Evolutionary conservation across 129 eudicot genomes (phyloP), one percentile per base, ranked within the genome.

Genomic region (Saussurea involucrata): DNA sequence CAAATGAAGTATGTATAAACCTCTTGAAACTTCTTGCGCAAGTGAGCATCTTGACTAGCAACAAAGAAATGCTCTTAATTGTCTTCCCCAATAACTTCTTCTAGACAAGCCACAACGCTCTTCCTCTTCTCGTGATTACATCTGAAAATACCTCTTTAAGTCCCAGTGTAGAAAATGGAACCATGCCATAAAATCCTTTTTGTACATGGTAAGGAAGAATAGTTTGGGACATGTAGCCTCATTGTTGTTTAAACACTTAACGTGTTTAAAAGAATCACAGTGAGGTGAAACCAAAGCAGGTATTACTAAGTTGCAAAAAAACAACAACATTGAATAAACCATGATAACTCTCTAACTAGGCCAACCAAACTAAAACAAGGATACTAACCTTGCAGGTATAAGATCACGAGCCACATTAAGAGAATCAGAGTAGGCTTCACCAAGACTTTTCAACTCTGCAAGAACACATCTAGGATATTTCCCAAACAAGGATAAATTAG

Each of bases 31-130:
- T 86, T 83, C 86, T 79, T 86, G 82, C 99, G 88, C 80, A 92
- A 63, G 58, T 92, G 96, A 37, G 82, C 90, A 74, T 95, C 99
- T 81, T 95, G 99, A n/a, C 91, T 86, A 58, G 91, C 97, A 74
- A 95, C 96, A 86, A 92, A 95, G 82, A 95, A 95, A 80, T 95
- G 99, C 83, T 95, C 99, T 0, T 86, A 75, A 81, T 93, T 93
- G 0, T 84, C 87, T 34, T 85, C 95, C 22, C 95, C 97, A 69
- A 95, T 86, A 78, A 88, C 87, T 11, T 95, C 95, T 12, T 80
- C 65, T 58, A 95, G 78, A 84, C 99, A 95, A 74, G 81, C 83
- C 55, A 83, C 92, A 31, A 92, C 99, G 81, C 96, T 90, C 84
- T 82, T 90, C 78, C 89, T 81, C 79, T 80, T 81, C 74, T 95